phyloP scores from a whole-genome alignment of 2,329 filamentous ascomycete genomes.

The Podosphaera fusca region DNA sequence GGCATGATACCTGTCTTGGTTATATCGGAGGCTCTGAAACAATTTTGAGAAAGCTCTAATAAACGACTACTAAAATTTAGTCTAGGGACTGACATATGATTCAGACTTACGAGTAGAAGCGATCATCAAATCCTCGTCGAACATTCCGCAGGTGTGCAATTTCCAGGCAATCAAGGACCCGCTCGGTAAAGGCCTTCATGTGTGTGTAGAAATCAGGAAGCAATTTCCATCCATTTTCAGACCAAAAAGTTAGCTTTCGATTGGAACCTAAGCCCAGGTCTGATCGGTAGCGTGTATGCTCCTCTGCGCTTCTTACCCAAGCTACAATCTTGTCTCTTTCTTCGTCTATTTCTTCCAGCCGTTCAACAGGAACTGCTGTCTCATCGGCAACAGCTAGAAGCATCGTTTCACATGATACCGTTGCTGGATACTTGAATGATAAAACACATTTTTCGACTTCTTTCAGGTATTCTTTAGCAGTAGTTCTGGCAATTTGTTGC shows the following conservation, averaged over 20 bases:
- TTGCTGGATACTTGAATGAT: conserved; percentile 26
- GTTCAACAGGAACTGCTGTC: conserved; percentile 20
- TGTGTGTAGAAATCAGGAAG: conserved; percentile 32
- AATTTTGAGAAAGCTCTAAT: conserved; percentile 49
- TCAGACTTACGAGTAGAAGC: conserved; percentile 27
- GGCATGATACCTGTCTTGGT: conserved; percentile 31
- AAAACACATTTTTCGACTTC: conserved; percentile 3
- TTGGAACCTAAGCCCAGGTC: conserved; percentile 26
- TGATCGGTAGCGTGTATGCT: conserved; percentile 33
- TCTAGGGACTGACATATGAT: not conserved
- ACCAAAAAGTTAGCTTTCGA: conserved; percentile 36
- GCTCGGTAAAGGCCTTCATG: conserved; percentile 25
- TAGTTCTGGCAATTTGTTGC: not conserved
- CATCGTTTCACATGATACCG: conserved; percentile 37
- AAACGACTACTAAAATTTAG: conserved; percentile 19
- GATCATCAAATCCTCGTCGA: conserved; percentile 28
- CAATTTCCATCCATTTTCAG: conserved; percentile 26
- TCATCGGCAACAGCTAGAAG: conserved; percentile 26
- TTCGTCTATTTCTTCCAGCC: conserved; percentile 8
- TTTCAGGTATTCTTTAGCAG: not conserved
- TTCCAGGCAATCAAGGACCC: conserved; percentile 45
- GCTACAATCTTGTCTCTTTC: conserved; percentile 11
- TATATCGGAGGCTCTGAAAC: conserved; percentile 32
- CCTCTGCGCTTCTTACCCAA: conserved; percentile 33
- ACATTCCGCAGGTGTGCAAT: conserved; percentile 31